Conservation (phyloP, 345 rosid species). For the Gossypium rotundifolium region DNA sequence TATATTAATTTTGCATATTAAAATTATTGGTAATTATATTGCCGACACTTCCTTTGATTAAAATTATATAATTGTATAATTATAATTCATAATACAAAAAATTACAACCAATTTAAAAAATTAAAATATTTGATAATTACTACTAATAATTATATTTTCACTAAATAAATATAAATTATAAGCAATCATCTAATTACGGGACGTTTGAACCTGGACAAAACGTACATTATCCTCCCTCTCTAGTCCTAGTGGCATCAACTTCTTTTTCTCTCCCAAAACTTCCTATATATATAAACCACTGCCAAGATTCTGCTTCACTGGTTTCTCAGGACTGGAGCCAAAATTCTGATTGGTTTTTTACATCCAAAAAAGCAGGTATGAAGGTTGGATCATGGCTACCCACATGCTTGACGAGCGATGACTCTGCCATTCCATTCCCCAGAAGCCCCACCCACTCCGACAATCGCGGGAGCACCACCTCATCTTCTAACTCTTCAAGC, state of each 20-base stretch:
- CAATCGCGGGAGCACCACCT: conserved; percentile 20
- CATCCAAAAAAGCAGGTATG: conserved; percentile 19
- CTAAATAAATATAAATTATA: too few species aligned
- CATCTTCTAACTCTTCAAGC: conserved; percentile 19
- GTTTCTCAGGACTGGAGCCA: not conserved
- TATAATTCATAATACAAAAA: too few species aligned
- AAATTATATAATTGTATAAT: too few species aligned
- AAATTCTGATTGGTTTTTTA: not conserved
- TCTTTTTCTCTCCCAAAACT: too few species aligned
- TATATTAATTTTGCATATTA: too few species aligned
- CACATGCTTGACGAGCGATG: not conserved
- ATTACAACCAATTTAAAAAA: too few species aligned
- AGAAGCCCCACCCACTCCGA: conserved; percentile 14
- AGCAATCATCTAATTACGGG: too few species aligned
- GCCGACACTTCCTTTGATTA: too few species aligned
- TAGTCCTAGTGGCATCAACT: not conserved
- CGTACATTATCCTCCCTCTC: not conserved
- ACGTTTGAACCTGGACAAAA: not conserved
- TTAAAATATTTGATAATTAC: too few species aligned
- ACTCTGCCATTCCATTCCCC: conserved; percentile 13
- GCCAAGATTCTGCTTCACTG: not conserved
- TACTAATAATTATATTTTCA: too few species aligned
- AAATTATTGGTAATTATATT: too few species aligned
- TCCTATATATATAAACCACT: conserved; percentile 2
- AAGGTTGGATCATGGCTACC: conserved; percentile 43